Conservation (phyloP, 2,329 filamentous ascomycete species). For the Lasiodiplodia theobromae region DNA sequence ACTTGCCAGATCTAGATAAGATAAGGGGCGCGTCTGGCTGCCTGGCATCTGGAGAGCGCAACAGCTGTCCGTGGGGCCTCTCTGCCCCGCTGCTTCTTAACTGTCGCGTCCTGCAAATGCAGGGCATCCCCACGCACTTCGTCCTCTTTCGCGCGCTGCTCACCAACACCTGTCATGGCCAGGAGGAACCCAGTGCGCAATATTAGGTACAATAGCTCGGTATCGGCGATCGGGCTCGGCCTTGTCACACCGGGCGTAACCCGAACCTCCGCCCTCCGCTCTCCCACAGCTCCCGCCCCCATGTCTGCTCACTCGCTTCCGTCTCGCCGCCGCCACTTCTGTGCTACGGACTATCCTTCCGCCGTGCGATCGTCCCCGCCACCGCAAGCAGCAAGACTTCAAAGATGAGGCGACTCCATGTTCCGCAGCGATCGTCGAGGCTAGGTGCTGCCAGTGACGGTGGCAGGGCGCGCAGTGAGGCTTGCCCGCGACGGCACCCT, state of each 20-base stretch:
- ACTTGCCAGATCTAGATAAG: constrained; percentile 13
- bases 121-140: not conserved
- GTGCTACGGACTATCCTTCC: not conserved
- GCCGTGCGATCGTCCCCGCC: constrained; percentile 5
- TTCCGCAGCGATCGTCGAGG: not conserved
- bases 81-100: not conserved
- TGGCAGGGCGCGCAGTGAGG: constrained; percentile 8
- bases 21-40: not conserved
- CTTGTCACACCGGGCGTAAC: not conserved
- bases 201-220: not conserved
- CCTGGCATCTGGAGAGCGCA: not conserved
- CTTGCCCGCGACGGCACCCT: not conserved
- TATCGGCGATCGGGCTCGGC: constrained; percentile 1
- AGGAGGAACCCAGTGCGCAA: not conserved
- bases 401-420: not conserved
- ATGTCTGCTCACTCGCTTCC: not conserved
- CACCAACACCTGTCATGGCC: not conserved
- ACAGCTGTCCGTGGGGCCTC: not conserved
- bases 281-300: not conserved
- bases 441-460: not conserved
- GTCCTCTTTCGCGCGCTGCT: not conserved
- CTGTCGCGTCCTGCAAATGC: not conserved
- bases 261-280: not conserved
- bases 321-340: not conserved
- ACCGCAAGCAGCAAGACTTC: not conserved